Evolutionary conservation across 176 grass and related monocot genomes (phyloP).

Genomic region (Olyra latifolia): DNA sequence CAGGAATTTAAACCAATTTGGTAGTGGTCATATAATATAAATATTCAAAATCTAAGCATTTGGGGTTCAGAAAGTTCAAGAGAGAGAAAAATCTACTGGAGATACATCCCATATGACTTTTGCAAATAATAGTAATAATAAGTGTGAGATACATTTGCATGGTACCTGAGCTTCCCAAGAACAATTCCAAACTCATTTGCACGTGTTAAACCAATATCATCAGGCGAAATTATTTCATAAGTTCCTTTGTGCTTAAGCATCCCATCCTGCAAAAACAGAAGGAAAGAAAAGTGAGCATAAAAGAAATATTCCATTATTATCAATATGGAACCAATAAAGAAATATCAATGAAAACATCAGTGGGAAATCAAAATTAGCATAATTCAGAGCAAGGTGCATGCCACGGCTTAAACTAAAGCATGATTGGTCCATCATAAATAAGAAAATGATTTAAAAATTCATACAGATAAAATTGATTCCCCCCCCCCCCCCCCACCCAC

Average conservation of each 20-base stretch:
- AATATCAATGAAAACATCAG: not conserved
- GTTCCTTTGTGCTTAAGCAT: conserved; percentile 99
- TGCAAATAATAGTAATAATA: not conserved
- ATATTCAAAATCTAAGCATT: conserved; percentile 1
- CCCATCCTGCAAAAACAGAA: conserved; percentile 69
- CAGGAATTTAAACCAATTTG: not conserved
- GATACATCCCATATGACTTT: not conserved
- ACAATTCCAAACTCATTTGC: conserved; percentile 95
- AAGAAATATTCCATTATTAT: not conserved
- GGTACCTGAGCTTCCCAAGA: conserved; percentile 95
- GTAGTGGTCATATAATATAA: not conserved
- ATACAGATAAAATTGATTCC: not conserved
- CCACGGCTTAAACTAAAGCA: not conserved
- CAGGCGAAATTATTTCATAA: conserved; percentile 97
- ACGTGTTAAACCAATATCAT: conserved; percentile 92
- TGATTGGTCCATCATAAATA: not conserved
- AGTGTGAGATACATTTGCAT: not conserved
- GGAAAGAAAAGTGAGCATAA: not conserved
- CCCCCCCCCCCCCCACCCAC: too few species aligned
- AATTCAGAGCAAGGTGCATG: not conserved
- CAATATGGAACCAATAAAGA: not conserved
- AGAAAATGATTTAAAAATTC: not conserved
- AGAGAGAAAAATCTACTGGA: not conserved
- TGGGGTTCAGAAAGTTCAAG: conserved; percentile 4
- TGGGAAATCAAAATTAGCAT: not conserved